Base-by-base conservation (phyloP, 2,329 filamentous ascomycete genomes). In the Chrysoporthe cubensis region DNA sequence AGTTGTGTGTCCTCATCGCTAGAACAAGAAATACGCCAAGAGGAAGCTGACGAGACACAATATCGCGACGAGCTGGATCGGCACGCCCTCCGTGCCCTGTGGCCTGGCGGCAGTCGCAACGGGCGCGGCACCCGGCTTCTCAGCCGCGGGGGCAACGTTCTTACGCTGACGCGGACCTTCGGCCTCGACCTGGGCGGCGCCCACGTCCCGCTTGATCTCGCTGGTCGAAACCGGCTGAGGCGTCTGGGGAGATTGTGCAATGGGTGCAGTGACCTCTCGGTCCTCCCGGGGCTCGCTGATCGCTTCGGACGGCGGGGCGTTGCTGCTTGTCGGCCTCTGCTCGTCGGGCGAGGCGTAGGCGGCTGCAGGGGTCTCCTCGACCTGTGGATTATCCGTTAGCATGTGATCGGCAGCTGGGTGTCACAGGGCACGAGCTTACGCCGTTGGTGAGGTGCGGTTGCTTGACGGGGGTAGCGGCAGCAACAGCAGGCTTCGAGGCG, bases 1-100 rank as follows among this genome's bases (percentile, higher is more conserved):
- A 46, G 21, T 34, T 26, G 16, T 60, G 16, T 60, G 16, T 43
- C 54, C 64, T 62, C 58, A 58, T 50, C 43, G 40, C 67, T 89
- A 99, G 81, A 99, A 99, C 84, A 99, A 94, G 80, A 98, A 88
- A 81, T 97, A 99, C 66, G 94, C 96, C 74, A 98, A 87, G 76
- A 99, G 81, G 83, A 99, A 99, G 83, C 93, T 94, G 71, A 97
- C 75, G 74, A 99, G 83, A 78, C 94, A 97, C 56, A 99, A 83
- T 32, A 88, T 83, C 32, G 96, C 95, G 57, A 92, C 92, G 71
- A 95, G 87, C 78, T 95, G 91, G 62, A 99, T 88, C 0, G 96
- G 90, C 3, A 99, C 95, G 32, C 96, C 95, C 73, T 94, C 89
- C 72, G 80, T 89, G 78, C 78, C 87, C 79, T 80, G 83, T 71